These are phyloP conservation scores for Canavalia ensiformis DNA, from an alignment of 306 rosid genomes.

Conservation along the genomic window DNA sequence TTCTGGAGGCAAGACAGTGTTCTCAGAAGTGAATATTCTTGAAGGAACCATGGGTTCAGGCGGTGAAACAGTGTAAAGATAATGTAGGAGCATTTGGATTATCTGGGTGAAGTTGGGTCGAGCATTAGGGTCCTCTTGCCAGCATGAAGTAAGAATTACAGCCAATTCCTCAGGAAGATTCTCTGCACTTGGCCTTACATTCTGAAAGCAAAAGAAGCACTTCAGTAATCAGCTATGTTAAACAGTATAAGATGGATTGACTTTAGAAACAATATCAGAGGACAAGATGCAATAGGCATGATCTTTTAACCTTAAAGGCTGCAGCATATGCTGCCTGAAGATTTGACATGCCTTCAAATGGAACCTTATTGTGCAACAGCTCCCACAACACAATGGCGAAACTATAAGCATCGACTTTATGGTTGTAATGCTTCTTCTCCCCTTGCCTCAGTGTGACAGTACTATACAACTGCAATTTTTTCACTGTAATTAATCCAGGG, in stretches of 20 bases:
- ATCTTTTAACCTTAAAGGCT: conserved; percentile 76
- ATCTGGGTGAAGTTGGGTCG: conserved; percentile 89
- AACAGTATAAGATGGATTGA: neutral
- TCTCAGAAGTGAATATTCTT: conserved; percentile 79
- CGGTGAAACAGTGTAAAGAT: conserved; percentile 79
- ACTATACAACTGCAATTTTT: conserved; percentile 79
- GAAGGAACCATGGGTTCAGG: conserved; percentile 71
- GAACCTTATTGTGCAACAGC: conserved; percentile 90
- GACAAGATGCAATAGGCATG: conserved; percentile 3
- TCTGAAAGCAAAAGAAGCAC: conserved; percentile 63
- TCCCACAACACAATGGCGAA: conserved; percentile 97
- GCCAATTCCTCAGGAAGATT: conserved; percentile 84
- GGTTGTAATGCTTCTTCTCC: conserved; percentile 97
- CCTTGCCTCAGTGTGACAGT: conserved; percentile 96
- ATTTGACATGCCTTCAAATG: conserved; percentile 99
- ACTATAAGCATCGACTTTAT: conserved; percentile 95
- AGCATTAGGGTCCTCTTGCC: conserved; percentile 94
- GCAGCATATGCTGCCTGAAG: conserved; percentile 99
- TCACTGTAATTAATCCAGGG: conserved; percentile 33
- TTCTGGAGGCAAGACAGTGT: conserved; percentile 75
- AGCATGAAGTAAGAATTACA: conserved; percentile 78
- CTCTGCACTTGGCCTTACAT: conserved; percentile 92
- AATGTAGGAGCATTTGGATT: conserved; percentile 83
- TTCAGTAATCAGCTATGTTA: conserved; percentile 37
- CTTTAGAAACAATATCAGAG: conserved; percentile 32